Evolutionary conservation across 2,329 filamentous ascomycete species (phyloP), one percentile per base, ranked within the genome.

Genomic region (Fusarium sp.): DNA sequence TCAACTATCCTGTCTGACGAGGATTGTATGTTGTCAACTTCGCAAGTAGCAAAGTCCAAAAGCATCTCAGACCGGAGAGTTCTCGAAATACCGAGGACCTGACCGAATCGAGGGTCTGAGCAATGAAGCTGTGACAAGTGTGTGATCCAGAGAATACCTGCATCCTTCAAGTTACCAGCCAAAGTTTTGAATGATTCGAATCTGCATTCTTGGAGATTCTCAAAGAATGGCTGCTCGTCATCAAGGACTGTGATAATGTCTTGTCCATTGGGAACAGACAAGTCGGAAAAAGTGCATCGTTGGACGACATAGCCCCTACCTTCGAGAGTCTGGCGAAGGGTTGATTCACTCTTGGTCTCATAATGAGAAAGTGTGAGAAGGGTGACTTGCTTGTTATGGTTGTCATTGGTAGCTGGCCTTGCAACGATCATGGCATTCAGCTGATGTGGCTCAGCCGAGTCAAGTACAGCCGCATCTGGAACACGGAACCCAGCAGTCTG

Each of bases 381-480:
- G 1, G 44, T 56, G 8, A 59, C 53, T 18, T 4, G 12, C 14
- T 5, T 62, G 3, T 22, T 4, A 3, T 13, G 1, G 4, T 7
- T 8, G 3, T 15, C 9, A 10, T 39, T 30, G 4, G n/a, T 14
- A 18, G 35, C 41, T 18, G 60, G 41, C 20, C 53, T 48, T 20
- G 53, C 44, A 16, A 62, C n/a, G 6, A 62, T 59, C 60, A 62
- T 62, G 6, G 42, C 42, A 38, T 62, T 62, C 18, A 62, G 9
- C 5, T 59, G 53, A 20, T 62, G n/a, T 1, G 60, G 60, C 15
- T 48, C 53, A 4, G n/a, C 35, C 20, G 60, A 58, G 35, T 62
- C 53, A 24, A 62, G 53, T 4, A 62, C 28, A 1, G 35, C 60
- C 14, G 60, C 42, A 41, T 62, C 60, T 24, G 53, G 60, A 6